Conservation (phyloP, 164 flowering plant genomes). For the Chloranthus sessilifolius region DNA sequence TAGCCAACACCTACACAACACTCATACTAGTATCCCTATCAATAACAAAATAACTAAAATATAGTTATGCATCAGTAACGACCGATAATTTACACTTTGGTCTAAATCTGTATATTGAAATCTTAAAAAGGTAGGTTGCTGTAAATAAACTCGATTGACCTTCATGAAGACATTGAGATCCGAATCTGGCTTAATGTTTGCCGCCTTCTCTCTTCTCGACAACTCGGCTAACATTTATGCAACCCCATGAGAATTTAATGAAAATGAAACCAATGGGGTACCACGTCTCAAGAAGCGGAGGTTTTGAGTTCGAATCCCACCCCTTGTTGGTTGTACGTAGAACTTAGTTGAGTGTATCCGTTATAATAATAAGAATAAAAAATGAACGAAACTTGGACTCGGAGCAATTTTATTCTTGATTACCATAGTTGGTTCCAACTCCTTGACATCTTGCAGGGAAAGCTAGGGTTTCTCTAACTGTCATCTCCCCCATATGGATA, state of each 20-base stretch:
- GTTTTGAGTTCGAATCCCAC: too few species aligned
- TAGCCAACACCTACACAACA: background rate
- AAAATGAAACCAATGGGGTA: background rate
- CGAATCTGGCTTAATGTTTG: conserved; percentile 59
- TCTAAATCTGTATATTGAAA: background rate
- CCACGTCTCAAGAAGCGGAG: background rate
- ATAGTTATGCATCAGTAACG: background rate
- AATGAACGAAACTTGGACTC: too few species aligned
- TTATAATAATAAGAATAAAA: background rate
- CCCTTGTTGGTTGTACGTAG: too few species aligned
- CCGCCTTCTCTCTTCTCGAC: conserved; percentile 58
- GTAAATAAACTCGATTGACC: conserved; percentile 22
- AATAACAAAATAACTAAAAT: background rate
- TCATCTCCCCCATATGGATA: conserved; percentile 56
- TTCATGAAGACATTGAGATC: conserved; percentile 72
- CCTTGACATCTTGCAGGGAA: conserved; percentile 68
- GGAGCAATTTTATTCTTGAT: background rate
- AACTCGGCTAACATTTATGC: conserved; percentile 66
- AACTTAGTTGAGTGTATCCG: too few species aligned
- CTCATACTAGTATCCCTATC: background rate
- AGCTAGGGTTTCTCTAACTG: conserved; percentile 52
- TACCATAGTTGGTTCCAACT: conserved; percentile 50
- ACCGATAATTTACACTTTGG: background rate
- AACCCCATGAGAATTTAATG: background rate
- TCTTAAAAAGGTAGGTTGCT: background rate